Evolutionary conservation across 768 basidiomycete genomes (phyloP).

Genomic region (Leucogyrophana mollusca): DNA sequence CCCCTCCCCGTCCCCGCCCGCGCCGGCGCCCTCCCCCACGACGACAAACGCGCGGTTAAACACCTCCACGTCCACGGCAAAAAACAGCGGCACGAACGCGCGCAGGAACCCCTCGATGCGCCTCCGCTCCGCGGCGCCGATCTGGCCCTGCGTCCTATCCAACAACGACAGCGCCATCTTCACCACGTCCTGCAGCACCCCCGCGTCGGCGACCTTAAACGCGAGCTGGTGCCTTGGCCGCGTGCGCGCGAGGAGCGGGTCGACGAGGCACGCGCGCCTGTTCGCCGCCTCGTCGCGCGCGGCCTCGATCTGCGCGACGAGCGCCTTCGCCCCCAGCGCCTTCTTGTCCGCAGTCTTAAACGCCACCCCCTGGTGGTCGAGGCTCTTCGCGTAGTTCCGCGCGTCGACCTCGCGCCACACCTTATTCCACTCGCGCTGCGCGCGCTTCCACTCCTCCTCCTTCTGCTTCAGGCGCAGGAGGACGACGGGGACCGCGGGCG

Average conservation of each 20-base stretch:
- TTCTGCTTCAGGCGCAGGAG: constrained; percentile 89
- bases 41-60: constrained; percentile 72
- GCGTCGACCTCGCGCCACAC: constrained; percentile 98
- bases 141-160: constrained; percentile 81
- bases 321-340: constrained; percentile 66
- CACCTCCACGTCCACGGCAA: constrained; percentile 66
- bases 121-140: constrained; percentile 69
- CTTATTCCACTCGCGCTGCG: constrained; percentile 97
- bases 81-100: constrained; percentile 72
- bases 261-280: constrained; percentile 60
- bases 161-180: constrained; percentile 90
- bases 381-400: constrained; percentile 87
- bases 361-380: constrained; percentile 90
- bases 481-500: constrained; percentile 86
- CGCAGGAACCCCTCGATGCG: constrained; percentile 83
- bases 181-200: constrained; percentile 80
- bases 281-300: constrained; percentile 81
- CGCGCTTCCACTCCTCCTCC: constrained; percentile 98
- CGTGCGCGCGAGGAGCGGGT: constrained; percentile 55
- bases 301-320: constrained; percentile 83
- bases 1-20: constrained; percentile 56
- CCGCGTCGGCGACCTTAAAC: constrained; percentile 70
- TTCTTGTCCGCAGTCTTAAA: constrained; percentile 94
- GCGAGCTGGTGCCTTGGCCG: constrained; percentile 77
- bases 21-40: constrained; percentile 49